These are phyloP conservation scores for Cryptomeria japonica DNA, from an alignment of 75 land plant species.

Conservation along the genomic window DNA sequence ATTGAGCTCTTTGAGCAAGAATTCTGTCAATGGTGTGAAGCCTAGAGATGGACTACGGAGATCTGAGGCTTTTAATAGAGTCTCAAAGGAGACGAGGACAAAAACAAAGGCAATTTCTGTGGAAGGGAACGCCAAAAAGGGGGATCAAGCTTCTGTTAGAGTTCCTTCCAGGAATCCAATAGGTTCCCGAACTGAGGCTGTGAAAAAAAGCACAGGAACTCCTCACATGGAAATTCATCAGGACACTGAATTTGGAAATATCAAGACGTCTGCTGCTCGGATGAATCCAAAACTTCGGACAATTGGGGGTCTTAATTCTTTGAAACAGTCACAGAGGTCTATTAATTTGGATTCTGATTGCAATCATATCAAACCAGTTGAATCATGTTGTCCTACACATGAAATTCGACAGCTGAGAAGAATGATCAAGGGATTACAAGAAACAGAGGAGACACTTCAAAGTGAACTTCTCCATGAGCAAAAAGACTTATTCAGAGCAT, in stretches of 20 bases:
- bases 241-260: not conserved
- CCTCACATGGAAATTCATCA: constrained; percentile 1
- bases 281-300: not conserved
- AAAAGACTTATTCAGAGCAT: constrained; percentile 27
- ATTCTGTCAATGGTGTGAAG: not conserved
- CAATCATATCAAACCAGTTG: not conserved
- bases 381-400: not conserved
- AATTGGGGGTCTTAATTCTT: not conserved
- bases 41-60: not conserved
- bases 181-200: not conserved
- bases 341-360: not conserved
- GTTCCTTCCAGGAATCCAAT: not conserved
- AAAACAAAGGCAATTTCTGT: not conserved
- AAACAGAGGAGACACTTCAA: constrained; percentile 61
- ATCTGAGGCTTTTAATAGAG: not conserved
- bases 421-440: constrained; percentile 53
- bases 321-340: not conserved
- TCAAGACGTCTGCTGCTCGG: not conserved
- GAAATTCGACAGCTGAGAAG: constrained; percentile 56
- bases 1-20: not conserved
- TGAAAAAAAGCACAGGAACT: not conserved
- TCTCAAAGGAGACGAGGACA: not conserved
- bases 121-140: constrained; percentile 3
- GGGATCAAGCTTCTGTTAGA: not conserved
- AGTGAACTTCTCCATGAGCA: constrained; percentile 46